Percentiles rank a stretch among this genome's conserved stretches.
phyloP scores from a whole-genome alignment of 2,329 filamentous ascomycete species.

The Alternaria triticimaculans region DNA sequence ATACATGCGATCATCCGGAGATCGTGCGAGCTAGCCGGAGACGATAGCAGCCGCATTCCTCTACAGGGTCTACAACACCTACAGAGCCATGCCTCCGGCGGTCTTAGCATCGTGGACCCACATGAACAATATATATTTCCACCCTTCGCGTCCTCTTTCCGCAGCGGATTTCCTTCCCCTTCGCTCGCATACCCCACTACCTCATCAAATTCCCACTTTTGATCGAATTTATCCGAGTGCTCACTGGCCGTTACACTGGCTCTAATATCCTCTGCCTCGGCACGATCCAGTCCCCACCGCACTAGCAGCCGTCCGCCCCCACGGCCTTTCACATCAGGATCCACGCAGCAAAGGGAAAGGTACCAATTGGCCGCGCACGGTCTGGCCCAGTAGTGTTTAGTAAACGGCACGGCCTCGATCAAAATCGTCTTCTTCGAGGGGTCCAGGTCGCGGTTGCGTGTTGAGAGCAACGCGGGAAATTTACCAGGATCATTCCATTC shows the following conservation, averaged over 20 bases:
- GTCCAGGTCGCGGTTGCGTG: conserved; percentile 27
- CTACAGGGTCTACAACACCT: too few species aligned
- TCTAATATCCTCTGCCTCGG: conserved; percentile 47
- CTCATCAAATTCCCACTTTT: conserved; percentile 44
- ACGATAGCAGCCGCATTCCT: too few species aligned
- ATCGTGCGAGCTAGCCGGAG: too few species aligned
- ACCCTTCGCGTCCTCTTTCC: conserved; percentile 28
- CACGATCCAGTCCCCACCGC: conserved; percentile 51
- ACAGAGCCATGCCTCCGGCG: too few species aligned
- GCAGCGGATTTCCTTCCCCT: conserved; percentile 44
- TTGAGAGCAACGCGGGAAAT: not conserved
- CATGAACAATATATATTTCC: conserved; percentile 46
- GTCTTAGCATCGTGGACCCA: not conserved
- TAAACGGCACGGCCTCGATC: conserved; percentile 3
- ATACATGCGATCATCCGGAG: too few species aligned
- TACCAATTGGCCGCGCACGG: not conserved
- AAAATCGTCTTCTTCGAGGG: conserved; percentile 19
- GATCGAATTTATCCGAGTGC: conserved; percentile 53
- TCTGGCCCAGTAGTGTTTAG: conserved; percentile 21
- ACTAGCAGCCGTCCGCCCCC: conserved; percentile 51
- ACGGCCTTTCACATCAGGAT: conserved; percentile 50
- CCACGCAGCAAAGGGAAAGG: conserved; percentile 37
- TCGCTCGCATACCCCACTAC: conserved; percentile 39
- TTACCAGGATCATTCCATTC: conserved; percentile 10
- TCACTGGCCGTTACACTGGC: conserved; percentile 35